These are phyloP conservation scores for Mucuna pruriens DNA, from an alignment of 306 rosid genomes.

Conservation along the genomic window DNA sequence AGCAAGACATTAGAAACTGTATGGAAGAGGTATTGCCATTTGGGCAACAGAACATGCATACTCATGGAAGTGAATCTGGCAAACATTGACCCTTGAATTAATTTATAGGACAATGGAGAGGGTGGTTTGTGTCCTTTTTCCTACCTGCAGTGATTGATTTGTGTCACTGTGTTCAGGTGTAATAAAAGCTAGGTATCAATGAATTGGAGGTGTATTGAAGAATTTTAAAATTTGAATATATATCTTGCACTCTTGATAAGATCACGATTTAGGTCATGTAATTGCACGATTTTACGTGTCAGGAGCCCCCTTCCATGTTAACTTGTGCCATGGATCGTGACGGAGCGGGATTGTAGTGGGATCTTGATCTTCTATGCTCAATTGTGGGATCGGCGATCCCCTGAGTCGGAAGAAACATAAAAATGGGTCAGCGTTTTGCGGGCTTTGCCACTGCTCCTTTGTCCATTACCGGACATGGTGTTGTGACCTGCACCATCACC, in stretches of 20 bases:
- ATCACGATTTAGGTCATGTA: too few species aligned
- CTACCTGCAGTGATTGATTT: constrained; percentile 14
- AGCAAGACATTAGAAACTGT: not conserved
- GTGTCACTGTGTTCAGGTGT: constrained; percentile 26
- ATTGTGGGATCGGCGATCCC: too few species aligned
- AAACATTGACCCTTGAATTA: not conserved
- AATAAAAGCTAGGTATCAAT: not conserved
- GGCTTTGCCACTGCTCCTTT: not conserved
- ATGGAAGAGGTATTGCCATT: constrained; percentile 12
- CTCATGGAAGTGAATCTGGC: not conserved
- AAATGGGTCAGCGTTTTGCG: too few species aligned
- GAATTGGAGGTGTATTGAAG: not conserved
- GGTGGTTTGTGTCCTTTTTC: not conserved
- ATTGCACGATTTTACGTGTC: too few species aligned
- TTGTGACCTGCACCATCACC: not conserved
- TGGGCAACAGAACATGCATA: constrained; percentile 4
- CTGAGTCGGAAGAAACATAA: too few species aligned
- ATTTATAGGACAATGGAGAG: constrained; percentile 1
- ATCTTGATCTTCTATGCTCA: too few species aligned
- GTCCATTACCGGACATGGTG: too few species aligned
- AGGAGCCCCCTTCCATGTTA: too few species aligned
- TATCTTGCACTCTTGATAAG: not conserved
- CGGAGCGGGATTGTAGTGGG: too few species aligned
- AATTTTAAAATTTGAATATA: constrained; percentile 15
- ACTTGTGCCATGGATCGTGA: too few species aligned